Percentiles rank a stretch among this genome's conserved stretches.
phyloP scores from a whole-genome alignment of 208 protist genomes.

The Eutreptiella sp. region DNA sequence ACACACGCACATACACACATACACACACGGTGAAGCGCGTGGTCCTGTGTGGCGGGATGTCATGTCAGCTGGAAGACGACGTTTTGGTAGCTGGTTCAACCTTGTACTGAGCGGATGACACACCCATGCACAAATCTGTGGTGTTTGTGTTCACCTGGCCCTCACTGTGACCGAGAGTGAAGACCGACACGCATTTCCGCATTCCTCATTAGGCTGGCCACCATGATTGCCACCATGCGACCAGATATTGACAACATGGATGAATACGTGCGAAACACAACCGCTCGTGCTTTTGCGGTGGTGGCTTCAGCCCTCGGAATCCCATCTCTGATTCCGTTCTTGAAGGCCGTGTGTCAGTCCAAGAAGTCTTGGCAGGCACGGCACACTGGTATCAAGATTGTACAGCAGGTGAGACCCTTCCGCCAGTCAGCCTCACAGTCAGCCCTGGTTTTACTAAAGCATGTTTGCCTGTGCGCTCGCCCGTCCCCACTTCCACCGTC shows the following conservation, averaged over 20 bases:
- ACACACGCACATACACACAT: too few species aligned
- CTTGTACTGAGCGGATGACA: neutral
- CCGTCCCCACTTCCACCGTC: neutral
- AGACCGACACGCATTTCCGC: neutral
- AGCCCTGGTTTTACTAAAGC: too few species aligned
- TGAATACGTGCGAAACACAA: constrained; percentile 95
- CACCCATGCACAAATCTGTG: neutral
- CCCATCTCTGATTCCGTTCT: constrained; percentile 86
- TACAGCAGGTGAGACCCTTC: constrained; percentile 84
- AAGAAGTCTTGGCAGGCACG: constrained; percentile 91
- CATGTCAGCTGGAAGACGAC: too few species aligned
- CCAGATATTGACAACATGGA: constrained; percentile 96
- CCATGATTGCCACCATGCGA: constrained; percentile 95
- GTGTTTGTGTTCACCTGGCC: neutral
- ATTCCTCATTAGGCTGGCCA: too few species aligned
- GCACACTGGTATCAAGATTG: constrained; percentile 94
- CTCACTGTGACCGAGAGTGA: neutral
- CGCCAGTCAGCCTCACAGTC: too few species aligned
- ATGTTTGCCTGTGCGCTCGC: neutral
- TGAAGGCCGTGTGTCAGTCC: constrained; percentile 91
- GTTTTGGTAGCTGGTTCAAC: too few species aligned
- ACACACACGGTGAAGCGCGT: too few species aligned
- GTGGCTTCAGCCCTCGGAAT: constrained; percentile 93
- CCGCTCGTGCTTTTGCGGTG: constrained; percentile 94
- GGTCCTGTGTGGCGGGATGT: too few species aligned